Percentiles rank a stretch among this genome's conserved stretches.
These are phyloP conservation scores for Striga asiatica DNA, from an alignment of 257 asterid genomes.

Conservation along the genomic window DNA sequence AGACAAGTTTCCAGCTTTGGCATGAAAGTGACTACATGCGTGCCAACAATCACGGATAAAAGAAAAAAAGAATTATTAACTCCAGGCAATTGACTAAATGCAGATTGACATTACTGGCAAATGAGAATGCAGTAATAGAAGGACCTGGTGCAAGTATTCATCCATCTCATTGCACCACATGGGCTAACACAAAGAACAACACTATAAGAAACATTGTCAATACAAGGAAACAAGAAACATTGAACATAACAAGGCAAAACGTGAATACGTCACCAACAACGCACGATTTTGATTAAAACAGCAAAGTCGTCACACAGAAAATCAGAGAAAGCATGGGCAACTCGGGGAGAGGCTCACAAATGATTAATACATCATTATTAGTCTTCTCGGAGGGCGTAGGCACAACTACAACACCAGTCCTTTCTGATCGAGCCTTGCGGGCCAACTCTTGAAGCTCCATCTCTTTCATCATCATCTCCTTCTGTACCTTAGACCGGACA, in stretches of 20 bases:
- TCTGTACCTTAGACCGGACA: conserved; percentile 83
- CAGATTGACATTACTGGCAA: too few relatives aligned
- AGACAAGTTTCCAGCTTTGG: too few relatives aligned
- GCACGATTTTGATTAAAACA: background rate
- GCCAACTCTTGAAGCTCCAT: conserved; percentile 78
- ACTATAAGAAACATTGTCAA: background rate
- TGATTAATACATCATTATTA: conserved; percentile 29
- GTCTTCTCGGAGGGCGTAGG: conserved; percentile 61
- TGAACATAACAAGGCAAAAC: background rate
- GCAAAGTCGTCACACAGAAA: background rate
- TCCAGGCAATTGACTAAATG: too few relatives aligned
- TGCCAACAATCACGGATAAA: too few relatives aligned
- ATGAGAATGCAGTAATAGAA: too few relatives aligned
- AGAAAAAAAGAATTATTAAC: too few relatives aligned
- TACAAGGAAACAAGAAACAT: too few relatives aligned
- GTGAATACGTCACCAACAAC: too few relatives aligned
- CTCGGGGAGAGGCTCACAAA: too few relatives aligned
- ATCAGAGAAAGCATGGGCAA: background rate
- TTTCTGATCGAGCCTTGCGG: conserved; percentile 74
- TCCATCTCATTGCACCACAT: too few relatives aligned
- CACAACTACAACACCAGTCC: conserved; percentile 50
- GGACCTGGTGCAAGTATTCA: too few relatives aligned
- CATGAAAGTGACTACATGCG: too few relatives aligned
- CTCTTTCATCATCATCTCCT: conserved; percentile 88
- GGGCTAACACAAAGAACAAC: background rate